Evolutionary conservation across 2,329 filamentous ascomycete genomes (phyloP), one percentile per base, ranked within the genome.

Genomic region (Calonectria naviculata): DNA sequence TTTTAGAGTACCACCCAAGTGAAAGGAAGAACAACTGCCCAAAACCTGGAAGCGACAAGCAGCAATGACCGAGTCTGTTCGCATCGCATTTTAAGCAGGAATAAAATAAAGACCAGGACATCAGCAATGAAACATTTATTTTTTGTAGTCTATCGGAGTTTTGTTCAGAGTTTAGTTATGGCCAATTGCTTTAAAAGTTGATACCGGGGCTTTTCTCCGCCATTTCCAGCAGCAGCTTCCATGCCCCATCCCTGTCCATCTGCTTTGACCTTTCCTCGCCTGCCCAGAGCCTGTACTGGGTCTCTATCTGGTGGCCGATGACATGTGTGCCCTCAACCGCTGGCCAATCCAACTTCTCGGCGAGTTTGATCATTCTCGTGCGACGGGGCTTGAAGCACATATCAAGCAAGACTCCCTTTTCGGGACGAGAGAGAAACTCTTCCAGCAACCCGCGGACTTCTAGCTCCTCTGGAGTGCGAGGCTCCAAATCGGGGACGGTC

Each of bases 381-480:
- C 77, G 75, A 17, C 81, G 73, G 1, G 83, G 84, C 72, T 85
- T 85, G 75, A 83, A 85, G 71, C 84, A 85, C 83, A 85, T 84
- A 36, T 85, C 84, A 41, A 85, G 69, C 66, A 85, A 63, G 1
- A 84, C 78, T 0, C 83, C 83, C 65, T 79, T 81, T 7, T 72
- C 46, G 0, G 72, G 65, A 4, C 66, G 71, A 3, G 73, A 62
- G 3, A 84, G 74, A 24, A 83, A 80, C 19, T 74, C 65, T 9
- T 78, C 73, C 8, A 84, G 49, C 9, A 80, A 76, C 1, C 65
- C 74, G 8, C 71, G 73, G 0, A 78, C 79, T 8, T 66, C 73
- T 44, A 79, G 61, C 67, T 85, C 83, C 12, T 74, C 65, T 0
- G 73, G 46, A 0, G 77, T 81, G 34, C 72, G 67, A 2, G 83